Conservation (phyloP, 2,329 filamentous ascomycete species). For the Botrytis elliptica region DNA sequence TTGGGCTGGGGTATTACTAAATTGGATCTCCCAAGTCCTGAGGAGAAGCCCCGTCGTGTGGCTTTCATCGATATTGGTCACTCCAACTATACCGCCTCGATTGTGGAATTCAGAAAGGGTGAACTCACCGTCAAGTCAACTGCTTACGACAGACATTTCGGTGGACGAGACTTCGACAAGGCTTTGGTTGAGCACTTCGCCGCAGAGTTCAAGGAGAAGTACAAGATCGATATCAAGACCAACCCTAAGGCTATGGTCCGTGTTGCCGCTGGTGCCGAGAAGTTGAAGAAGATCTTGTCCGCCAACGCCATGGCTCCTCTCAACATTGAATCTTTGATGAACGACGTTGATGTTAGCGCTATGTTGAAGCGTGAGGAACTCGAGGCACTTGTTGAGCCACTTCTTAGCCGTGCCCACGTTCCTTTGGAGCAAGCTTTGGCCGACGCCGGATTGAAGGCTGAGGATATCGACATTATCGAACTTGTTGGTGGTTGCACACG, state of each 20-base stretch:
- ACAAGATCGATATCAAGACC: constrained; percentile 91
- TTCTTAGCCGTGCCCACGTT: constrained; percentile 68
- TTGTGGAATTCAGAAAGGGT: constrained; percentile 96
- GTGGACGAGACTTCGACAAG: constrained; percentile 96
- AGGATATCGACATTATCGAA: constrained; percentile 92
- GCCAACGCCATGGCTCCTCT: constrained; percentile 90
- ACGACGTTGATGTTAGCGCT: constrained; percentile 85
- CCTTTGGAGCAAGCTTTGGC: constrained; percentile 89
- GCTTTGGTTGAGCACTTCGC: constrained; percentile 92
- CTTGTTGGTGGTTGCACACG: constrained; percentile 93
- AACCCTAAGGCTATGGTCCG: constrained; percentile 89
- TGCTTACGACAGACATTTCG: constrained; percentile 91
- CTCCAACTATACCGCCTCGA: constrained; percentile 90
- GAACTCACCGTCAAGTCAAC: constrained; percentile 93
- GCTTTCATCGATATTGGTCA: constrained; percentile 93
- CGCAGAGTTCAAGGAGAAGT: constrained; percentile 95
- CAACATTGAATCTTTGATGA: constrained; percentile 98
- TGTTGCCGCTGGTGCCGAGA: constrained; percentile 86
- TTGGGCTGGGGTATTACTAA: constrained; percentile 98
- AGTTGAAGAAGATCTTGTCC: constrained; percentile 97
- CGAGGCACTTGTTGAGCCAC: constrained; percentile 82
- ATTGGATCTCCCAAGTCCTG: constrained; percentile 80
- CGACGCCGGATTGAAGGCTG: constrained; percentile 86
- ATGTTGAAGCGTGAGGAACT: constrained; percentile 94
- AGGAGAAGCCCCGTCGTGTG: constrained; percentile 90